Conservation (phyloP, 2,329 filamentous ascomycete species). For the Myriangium duriaei region DNA sequence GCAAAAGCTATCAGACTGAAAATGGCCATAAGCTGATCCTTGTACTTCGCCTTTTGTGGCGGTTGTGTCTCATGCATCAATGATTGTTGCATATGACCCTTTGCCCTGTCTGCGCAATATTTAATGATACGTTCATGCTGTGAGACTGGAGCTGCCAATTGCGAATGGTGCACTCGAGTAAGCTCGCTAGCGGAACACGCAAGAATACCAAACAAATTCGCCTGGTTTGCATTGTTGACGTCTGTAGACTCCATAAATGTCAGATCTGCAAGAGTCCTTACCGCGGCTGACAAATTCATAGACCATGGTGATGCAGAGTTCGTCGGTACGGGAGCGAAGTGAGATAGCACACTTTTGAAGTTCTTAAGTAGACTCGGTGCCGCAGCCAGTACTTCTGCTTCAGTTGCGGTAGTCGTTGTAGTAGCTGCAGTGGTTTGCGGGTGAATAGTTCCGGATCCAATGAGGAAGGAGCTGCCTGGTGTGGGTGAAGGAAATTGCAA, state of each 20-base stretch:
- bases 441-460: too few species aligned
- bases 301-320: slow-evolving; percentile 24
- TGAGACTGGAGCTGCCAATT: too few species aligned
- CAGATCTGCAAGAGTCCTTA: background rate
- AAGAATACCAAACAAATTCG: slow-evolving; percentile 15
- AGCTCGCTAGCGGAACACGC: too few species aligned
- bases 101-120: slow-evolving; percentile 18
- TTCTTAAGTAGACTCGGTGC: too few species aligned
- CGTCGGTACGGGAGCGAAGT: too few species aligned
- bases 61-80: slow-evolving; percentile 20
- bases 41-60: slow-evolving; percentile 26
- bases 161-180: too few species aligned
- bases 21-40: slow-evolving; percentile 27
- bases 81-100: slow-evolving; percentile 19
- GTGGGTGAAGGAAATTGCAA: too few species aligned
- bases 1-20: slow-evolving; percentile 24
- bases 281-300: background rate
- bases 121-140: slow-evolving; percentile 16
- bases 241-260: slow-evolving; percentile 15
- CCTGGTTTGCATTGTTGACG: slow-evolving; percentile 22
- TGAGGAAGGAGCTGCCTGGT: too few species aligned
- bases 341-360: too few species aligned
- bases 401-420: slow-evolving; percentile 14
- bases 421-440: slow-evolving; percentile 12
- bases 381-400: too few species aligned